A percentile compares a stretch with the other conserved stretches of the same genome.
Evolutionary conservation across 805 yeast genomes (phyloP).

Genomic region (Schizosaccharomyces lindneri): DNA sequence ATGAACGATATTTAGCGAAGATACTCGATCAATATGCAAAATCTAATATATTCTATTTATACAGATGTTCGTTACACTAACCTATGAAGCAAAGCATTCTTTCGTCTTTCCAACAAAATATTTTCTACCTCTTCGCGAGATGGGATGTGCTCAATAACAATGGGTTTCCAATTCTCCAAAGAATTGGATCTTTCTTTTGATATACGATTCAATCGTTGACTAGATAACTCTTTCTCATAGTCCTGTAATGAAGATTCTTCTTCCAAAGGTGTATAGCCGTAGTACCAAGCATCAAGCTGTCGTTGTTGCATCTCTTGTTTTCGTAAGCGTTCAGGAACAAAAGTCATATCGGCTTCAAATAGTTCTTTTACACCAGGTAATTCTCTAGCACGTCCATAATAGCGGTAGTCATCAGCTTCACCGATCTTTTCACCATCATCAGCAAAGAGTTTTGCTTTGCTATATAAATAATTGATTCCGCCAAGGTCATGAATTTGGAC

Average conservation of each 20-base stretch:
- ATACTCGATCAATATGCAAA: background rate
- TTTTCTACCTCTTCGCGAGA: slow-evolving; percentile 10
- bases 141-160: slow-evolving; percentile 7
- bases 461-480: slow-evolving; percentile 33
- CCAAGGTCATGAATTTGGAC: slow-evolving; percentile 42
- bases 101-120: slow-evolving; percentile 9
- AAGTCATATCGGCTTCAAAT: slow-evolving; percentile 11
- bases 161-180: background rate
- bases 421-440: slow-evolving; percentile 11
- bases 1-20: no score
- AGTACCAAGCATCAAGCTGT: slow-evolving; percentile 11
- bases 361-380: slow-evolving; percentile 42
- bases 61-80: background rate
- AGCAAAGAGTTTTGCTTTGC: slow-evolving; percentile 5
- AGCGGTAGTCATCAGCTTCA: slow-evolving; percentile 31
- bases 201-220: background rate
- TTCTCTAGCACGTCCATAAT: slow-evolving; percentile 66
- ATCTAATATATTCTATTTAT: background rate
- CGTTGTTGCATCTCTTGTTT: slow-evolving; percentile 3
- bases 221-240: background rate
- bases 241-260: background rate
- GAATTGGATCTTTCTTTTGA: background rate
- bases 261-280: slow-evolving; percentile 10
- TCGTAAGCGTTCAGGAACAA: background rate
- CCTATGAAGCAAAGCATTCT: slow-evolving; percentile 3